A percentile compares a stretch with the other conserved stretches of the same genome.
Evolutionary conservation across 1,284 basidiomycete species (phyloP).

Genomic region (Lentinula novae-zelandiae): DNA sequence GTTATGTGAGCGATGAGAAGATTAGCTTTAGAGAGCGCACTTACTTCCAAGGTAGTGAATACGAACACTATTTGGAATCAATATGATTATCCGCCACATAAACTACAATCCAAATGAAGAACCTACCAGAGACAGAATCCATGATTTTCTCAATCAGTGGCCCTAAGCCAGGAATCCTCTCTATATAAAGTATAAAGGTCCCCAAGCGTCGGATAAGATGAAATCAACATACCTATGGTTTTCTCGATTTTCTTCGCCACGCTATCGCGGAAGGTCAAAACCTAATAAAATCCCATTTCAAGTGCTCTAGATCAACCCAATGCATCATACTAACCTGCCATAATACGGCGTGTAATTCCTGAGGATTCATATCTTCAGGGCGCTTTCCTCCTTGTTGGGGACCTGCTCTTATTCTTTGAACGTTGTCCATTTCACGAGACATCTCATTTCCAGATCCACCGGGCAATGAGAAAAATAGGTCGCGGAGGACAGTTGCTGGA

Average conservation of each 20-base stretch:
- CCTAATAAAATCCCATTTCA: constrained; percentile 20
- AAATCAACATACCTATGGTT: constrained; percentile 47
- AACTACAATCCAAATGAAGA: background rate
- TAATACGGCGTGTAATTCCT: constrained; percentile 79
- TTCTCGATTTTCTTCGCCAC: constrained; percentile 84
- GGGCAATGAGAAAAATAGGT: constrained; percentile 58
- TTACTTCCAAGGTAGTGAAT: constrained; percentile 72
- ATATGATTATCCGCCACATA: background rate
- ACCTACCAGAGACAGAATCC: constrained; percentile 67
- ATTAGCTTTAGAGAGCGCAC: constrained; percentile 2
- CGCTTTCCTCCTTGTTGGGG: constrained; percentile 51
- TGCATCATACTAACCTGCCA: constrained; percentile 51
- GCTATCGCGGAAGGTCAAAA: constrained; percentile 82
- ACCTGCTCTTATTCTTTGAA: constrained; percentile 68
- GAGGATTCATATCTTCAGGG: constrained; percentile 82
- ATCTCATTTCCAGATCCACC: constrained; percentile 57
- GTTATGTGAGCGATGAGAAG: constrained; percentile 8
- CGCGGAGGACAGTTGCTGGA: constrained; percentile 44
- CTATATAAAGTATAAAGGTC: constrained; percentile 21
- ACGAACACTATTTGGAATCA: constrained; percentile 59
- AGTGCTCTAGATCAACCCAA: background rate
- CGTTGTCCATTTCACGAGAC: constrained; percentile 71
- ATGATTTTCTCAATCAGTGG: constrained; percentile 80
- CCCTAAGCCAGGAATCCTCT: constrained; percentile 68
- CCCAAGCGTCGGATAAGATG: background rate